These are phyloP conservation scores for Dactylellina haptotyla DNA, from an alignment of 2,329 filamentous ascomycete species.

Conservation along the genomic window DNA sequence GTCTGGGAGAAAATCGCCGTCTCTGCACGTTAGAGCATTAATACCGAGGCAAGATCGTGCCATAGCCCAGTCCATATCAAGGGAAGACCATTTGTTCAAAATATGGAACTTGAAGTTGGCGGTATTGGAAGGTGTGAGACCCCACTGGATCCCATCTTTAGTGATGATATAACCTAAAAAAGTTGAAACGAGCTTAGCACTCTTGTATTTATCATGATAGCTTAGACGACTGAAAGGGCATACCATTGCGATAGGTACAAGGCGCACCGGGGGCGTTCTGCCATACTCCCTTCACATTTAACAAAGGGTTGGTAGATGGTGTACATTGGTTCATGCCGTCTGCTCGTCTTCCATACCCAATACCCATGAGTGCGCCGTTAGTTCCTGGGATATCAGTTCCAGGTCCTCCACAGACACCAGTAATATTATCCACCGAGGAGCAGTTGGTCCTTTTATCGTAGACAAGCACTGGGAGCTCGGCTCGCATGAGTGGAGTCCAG, in stretches of 20 bases:
- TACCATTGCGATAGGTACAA: constrained; percentile 36
- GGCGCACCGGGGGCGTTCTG: not conserved
- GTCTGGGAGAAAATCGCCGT: constrained; percentile 31
- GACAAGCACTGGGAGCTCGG: constrained; percentile 24
- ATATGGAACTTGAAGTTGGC: constrained; percentile 25
- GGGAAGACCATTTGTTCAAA: constrained; percentile 18
- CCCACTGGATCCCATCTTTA: constrained; percentile 28
- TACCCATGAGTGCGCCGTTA: constrained; percentile 19
- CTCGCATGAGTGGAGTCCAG: constrained; percentile 10
- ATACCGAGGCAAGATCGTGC: constrained; percentile 21
- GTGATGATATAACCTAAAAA: constrained; percentile 34
- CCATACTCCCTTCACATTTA: constrained; percentile 24
- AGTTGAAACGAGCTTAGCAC: too few relatives aligned
- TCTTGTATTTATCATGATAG: not conserved
- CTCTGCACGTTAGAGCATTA: constrained; percentile 10
- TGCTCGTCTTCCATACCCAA: constrained; percentile 24
- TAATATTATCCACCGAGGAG: constrained; percentile 4
- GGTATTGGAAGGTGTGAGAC: constrained; percentile 15
- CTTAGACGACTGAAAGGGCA: not conserved
- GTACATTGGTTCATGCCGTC: constrained; percentile 28
- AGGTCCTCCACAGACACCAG: constrained; percentile 13
- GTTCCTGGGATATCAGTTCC: not conserved
- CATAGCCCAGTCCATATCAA: constrained; percentile 35
- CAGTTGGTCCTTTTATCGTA: constrained; percentile 18
- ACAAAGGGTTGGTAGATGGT: constrained; percentile 19